Base-by-base conservation (phyloP, 495 filamentous ascomycete species). In the Talaromyces borbonicus region DNA sequence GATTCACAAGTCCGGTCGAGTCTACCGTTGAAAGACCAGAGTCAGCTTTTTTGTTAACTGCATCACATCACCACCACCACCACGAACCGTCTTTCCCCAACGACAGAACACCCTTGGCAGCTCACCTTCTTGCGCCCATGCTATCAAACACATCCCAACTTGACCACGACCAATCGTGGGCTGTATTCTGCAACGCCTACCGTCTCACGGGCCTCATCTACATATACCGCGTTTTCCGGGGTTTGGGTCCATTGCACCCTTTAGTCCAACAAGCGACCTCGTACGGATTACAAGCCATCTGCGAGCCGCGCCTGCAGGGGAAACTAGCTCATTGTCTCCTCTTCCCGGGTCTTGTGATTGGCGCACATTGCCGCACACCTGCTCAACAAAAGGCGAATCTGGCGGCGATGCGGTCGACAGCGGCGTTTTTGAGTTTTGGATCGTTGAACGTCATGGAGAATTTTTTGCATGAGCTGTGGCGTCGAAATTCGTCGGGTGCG, bases 141-240 rank as follows among this genome's bases (percentile, higher is more conserved):
- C 11, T 19, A 15, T 40, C 37, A 12, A n/a, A 11, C 35, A 14
- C 11, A 20, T n/a, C 18, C 26, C 16, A 24, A 19, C 29, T 49
- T 18, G 27, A 49, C 19, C 26, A 5, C 12, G 37, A 43, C 18
- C 37, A 43, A 33, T 49, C 47, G n/a, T 49, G 47, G 47, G 14
- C 24, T 27, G 38, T 49, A 9, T 49, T 49, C n/a, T 49, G 47
- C 39, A 42, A 43, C 16, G 47, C 38, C 9, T 49, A 49, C 38
- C 47, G 47, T 8, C 23, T 49, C 9, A n/a, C 47, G 4, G 47
- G 37, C 11, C 19, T 49, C 11, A 49, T 49, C 29, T 49, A 49
- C 14, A 43, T 40, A 27, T 49, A 49, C 18, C 47, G 47, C 8
- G 38, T 43, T 19, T 42, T 49, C 31, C 38, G 43, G n/a, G n/a